Percentiles rank a stretch among this genome's conserved stretches.
Conservation (phyloP, 345 rosid species). For the Carallia pectinifolia region DNA sequence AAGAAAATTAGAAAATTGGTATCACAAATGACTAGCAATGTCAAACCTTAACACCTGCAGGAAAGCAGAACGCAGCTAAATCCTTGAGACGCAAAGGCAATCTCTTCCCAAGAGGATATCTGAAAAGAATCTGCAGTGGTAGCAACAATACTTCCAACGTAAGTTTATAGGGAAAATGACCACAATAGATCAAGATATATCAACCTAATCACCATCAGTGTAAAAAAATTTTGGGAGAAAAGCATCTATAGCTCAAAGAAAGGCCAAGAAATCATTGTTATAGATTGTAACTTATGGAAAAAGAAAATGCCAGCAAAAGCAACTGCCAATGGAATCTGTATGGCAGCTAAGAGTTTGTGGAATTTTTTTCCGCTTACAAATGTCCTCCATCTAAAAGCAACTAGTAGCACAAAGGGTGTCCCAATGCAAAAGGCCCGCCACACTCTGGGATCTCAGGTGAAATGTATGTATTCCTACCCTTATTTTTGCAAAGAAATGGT, state of each 20-base stretch:
- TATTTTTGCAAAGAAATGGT: too few relatives aligned
- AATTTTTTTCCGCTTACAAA: neutral
- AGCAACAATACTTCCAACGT: slow-evolving; percentile 14
- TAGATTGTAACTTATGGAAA: neutral
- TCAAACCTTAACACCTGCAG: slow-evolving; percentile 86
- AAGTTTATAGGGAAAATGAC: slow-evolving; percentile 10
- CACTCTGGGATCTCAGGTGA: too few relatives aligned
- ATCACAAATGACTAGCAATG: neutral
- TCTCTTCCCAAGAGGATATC: slow-evolving; percentile 90
- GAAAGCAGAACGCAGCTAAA: slow-evolving; percentile 90
- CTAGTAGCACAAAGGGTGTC: neutral
- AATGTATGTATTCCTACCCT: too few relatives aligned
- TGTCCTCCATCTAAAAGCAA: neutral
- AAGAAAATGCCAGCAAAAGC: slow-evolving; percentile 3
- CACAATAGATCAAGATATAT: neutral
- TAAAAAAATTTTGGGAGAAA: neutral
- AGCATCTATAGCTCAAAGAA: neutral
- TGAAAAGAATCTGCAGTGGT: slow-evolving; percentile 64
- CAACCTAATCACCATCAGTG: slow-evolving; percentile 1
- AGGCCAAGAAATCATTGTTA: neutral
- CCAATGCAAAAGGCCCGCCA: too few relatives aligned
- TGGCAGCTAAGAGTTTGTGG: too few relatives aligned
- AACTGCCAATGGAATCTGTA: slow-evolving; percentile 1
- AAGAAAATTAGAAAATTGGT: too few relatives aligned
- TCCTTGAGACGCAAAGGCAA: slow-evolving; percentile 75